Conservation (phyloP, 371 early-diverging fungal species). For the Rhizopus delemar region DNA sequence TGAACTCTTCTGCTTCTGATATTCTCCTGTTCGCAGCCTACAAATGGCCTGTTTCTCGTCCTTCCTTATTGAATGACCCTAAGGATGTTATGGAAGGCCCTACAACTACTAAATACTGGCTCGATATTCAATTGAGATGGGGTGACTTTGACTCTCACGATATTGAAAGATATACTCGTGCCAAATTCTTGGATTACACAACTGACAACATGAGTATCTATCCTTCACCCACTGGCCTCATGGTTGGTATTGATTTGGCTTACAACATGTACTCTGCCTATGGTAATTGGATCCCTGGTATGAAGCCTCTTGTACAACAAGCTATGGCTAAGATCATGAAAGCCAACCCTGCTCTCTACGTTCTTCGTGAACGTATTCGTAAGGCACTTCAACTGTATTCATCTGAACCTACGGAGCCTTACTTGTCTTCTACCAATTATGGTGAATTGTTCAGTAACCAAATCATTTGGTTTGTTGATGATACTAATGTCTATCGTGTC, state of each 20-base stretch:
- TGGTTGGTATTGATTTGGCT: slow-evolving; percentile 97
- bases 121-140: slow-evolving; percentile 98
- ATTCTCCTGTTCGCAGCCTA: slow-evolving; percentile 95
- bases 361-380: slow-evolving; percentile 97
- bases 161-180: slow-evolving; percentile 96
- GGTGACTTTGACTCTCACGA: slow-evolving; percentile 99
- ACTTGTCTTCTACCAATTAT: slow-evolving; percentile 93
- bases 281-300: slow-evolving; percentile 98
- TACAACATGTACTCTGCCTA: slow-evolving; percentile 93
- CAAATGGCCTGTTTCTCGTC: slow-evolving; percentile 96
- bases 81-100: slow-evolving; percentile 94
- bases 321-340: slow-evolving; percentile 98
- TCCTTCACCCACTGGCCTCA: slow-evolving; percentile 95
- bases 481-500: slow-evolving; percentile 98
- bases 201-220: slow-evolving; percentile 98
- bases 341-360: slow-evolving; percentile 96
- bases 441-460: slow-evolving; percentile 97
- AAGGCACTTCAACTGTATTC: slow-evolving; percentile 98
- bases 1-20: slow-evolving; percentile 86
- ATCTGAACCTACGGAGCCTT: slow-evolving; percentile 98
- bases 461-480: slow-evolving; percentile 99
- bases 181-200: slow-evolving; percentile 97
- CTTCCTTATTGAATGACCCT: slow-evolving; percentile 88
- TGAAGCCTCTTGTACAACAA: slow-evolving; percentile 95
- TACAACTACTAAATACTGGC: slow-evolving; percentile 96